Evolutionary conservation across 2,329 filamentous ascomycete genomes (phyloP), one percentile per base, ranked within the genome.

Genomic region (Macrophomina pseudophaseolina): DNA sequence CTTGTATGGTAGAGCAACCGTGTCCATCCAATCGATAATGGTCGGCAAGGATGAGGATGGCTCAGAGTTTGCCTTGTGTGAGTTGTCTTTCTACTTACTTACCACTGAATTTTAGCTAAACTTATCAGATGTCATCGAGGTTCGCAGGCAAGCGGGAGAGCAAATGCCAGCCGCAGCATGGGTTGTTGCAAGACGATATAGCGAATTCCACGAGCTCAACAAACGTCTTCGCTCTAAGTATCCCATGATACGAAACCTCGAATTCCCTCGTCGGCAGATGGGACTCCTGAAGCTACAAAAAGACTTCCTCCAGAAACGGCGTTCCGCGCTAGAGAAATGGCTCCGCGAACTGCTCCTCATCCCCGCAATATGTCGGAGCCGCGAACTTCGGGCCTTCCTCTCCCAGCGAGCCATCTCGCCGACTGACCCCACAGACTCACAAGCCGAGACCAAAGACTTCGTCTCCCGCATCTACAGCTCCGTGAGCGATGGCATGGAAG

Each of bases 131-230:
- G 89, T 97, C 38, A 88, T 99, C 66, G 94, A 99, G 78, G 94
- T 99, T 3, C 90, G 91, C 71, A 87, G 94, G 67, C 90, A 94
- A 73, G 93, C 94, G 1, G 94, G 94, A 16, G 94, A 98, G 74
- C 92, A 97, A 77, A 97, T 98, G 91, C 92, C 94, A 3, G 93
- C 94, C n/a, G 94, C 94, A 0, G 91, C 92, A 3, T 99, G 95
- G 95, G 88, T 90, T 14, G 89, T 99, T 51, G 91, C 92, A n/a
- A 88, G 94, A 66, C 87, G 95, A 70, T 99, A 99, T 76, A 97
- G 93, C 80, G 94, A 98, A 78, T 99, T 99, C 73, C 93, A 97
- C 73, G 94, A 97, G 70, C 87, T 99, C 18, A 93, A 99, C 75
- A 95, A 97, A 75, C 91, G 90, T 65, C 85, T 99, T 32, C 90